Evolutionary conservation across 202 grass and related monocot genomes (phyloP).

Genomic region (Hordeum pubiflorum): DNA sequence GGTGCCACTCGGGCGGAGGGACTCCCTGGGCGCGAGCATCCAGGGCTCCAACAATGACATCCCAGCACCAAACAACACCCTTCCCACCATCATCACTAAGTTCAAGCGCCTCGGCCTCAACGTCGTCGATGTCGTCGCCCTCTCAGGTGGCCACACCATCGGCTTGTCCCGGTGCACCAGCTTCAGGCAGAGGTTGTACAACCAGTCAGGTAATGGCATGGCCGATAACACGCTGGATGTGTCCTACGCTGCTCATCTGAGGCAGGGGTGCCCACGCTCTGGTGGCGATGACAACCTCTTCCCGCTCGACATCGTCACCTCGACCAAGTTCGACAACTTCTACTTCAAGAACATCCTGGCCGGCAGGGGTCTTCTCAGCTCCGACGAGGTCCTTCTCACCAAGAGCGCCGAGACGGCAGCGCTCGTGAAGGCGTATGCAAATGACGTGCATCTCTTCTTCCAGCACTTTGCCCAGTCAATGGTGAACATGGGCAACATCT

Average conservation of each 20-base stretch:
- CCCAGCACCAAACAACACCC: conserved; percentile 74
- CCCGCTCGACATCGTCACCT: conserved; percentile 45
- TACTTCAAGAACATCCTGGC: conserved; percentile 71
- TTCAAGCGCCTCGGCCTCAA: conserved; percentile 65
- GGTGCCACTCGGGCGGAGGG: conserved; percentile 63
- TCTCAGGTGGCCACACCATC: conserved; percentile 78
- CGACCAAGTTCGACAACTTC: conserved; percentile 64
- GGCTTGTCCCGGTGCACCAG: conserved; percentile 79
- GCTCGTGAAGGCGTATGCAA: conserved; percentile 61
- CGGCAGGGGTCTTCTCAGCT: conserved; percentile 64
- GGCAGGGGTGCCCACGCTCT: conserved; percentile 57
- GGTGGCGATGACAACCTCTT: conserved; percentile 82
- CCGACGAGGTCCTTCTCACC: conserved; percentile 68
- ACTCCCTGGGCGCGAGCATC: conserved; percentile 68
- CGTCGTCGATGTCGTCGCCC: conserved; percentile 56
- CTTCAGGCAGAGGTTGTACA: conserved; percentile 87
- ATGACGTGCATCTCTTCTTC: conserved; percentile 59
- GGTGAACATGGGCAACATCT: conserved; percentile 90
- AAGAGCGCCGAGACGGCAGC: conserved; percentile 44
- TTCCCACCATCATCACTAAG: conserved; percentile 78
- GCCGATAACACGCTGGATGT: conserved; percentile 53
- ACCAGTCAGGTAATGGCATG: conserved; percentile 71
- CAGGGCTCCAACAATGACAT: conserved; percentile 81
- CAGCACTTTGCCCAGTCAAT: conserved; percentile 75
- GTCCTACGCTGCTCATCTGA: conserved; percentile 45